Conservation (phyloP, 2,329 filamentous ascomycete species). For the Microdochium trichocladiopsis region DNA sequence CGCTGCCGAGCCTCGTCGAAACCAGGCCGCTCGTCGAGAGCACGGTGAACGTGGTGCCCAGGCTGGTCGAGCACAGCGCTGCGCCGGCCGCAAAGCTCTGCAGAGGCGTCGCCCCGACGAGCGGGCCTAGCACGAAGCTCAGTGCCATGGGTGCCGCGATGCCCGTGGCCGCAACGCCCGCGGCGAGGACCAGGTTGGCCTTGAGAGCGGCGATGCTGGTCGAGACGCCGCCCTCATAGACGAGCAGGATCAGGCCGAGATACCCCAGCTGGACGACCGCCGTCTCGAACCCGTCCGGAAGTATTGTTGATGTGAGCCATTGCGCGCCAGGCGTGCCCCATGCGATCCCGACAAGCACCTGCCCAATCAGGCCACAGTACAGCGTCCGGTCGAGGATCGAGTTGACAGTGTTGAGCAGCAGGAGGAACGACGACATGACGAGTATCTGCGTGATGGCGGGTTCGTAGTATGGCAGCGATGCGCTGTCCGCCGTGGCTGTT, state of each 20-base stretch:
- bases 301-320: slow-evolving; percentile 38
- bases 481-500: not conserved
- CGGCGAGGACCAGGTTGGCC: slow-evolving; percentile 53
- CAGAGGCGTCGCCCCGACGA: slow-evolving; percentile 42
- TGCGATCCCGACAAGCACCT: slow-evolving; percentile 62
- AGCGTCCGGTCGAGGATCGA: slow-evolving; percentile 49
- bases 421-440: slow-evolving; percentile 51
- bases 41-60: slow-evolving; percentile 65
- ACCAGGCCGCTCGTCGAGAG: slow-evolving; percentile 37
- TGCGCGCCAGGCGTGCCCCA: slow-evolving; percentile 62
- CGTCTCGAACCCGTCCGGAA: slow-evolving; percentile 28
- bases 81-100: slow-evolving; percentile 69
- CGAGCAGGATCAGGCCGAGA: slow-evolving; percentile 62
- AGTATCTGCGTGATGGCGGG: slow-evolving; percentile 53
- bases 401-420: slow-evolving; percentile 54
- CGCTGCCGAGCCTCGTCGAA: slow-evolving; percentile 43
- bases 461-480: slow-evolving; percentile 51
- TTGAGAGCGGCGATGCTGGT: slow-evolving; percentile 46
- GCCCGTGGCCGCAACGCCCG: slow-evolving; percentile 57
- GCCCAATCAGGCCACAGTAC: slow-evolving; percentile 66
- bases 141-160: slow-evolving; percentile 57
- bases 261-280: slow-evolving; percentile 62
- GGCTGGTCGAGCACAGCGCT: slow-evolving; percentile 64
- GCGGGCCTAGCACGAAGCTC: slow-evolving; percentile 50
- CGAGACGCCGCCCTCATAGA: slow-evolving; percentile 62